Percentiles rank a stretch among this genome's conserved stretches.
These are phyloP conservation scores for Babesia bigemina DNA, from an alignment of 169 alveolate species.

Conservation along the genomic window DNA sequence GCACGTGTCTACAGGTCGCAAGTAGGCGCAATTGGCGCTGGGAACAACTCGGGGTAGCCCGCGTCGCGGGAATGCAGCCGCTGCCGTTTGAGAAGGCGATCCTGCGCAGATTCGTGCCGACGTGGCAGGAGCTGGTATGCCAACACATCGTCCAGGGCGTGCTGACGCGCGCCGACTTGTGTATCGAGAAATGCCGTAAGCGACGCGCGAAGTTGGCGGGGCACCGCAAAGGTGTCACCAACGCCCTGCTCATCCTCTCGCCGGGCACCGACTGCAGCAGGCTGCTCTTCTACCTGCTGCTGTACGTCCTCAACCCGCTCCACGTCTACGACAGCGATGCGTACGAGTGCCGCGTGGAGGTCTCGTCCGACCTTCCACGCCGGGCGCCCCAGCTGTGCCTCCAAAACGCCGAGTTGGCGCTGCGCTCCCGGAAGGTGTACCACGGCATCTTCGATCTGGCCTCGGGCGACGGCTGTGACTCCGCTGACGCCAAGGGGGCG, in stretches of 20 bases:
- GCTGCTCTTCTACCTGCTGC: conserved; percentile 58
- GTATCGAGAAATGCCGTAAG: conserved; percentile 4
- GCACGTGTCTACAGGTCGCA: too few species aligned
- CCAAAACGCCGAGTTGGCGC: conserved; percentile 35
- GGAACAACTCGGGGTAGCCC: not conserved
- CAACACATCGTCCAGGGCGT: conserved; percentile 22
- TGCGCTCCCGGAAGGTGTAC: conserved; percentile 35
- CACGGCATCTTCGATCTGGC: conserved; percentile 43
- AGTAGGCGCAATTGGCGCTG: too few species aligned
- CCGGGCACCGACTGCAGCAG: conserved; percentile 54
- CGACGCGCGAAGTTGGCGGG: not conserved
- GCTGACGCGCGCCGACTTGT: conserved; percentile 7
- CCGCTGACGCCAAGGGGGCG: not conserved
- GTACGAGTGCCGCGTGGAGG: not conserved
- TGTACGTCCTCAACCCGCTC: conserved; percentile 59
- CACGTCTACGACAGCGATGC: conserved; percentile 58
- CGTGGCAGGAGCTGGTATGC: conserved; percentile 64
- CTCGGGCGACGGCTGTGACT: conserved; percentile 5
- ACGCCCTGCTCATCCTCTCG: conserved; percentile 56
- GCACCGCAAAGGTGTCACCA: conserved; percentile 28
- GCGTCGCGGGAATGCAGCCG: conserved; percentile 47
- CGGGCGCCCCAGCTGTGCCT: conserved; percentile 11
- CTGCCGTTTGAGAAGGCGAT: conserved; percentile 65
- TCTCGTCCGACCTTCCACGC: conserved; percentile 3
- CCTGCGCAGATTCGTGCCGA: conserved; percentile 55